Base-by-base conservation (phyloP, 2,329 filamentous ascomycete species). In the Sclerotiophoma versabilis region DNA sequence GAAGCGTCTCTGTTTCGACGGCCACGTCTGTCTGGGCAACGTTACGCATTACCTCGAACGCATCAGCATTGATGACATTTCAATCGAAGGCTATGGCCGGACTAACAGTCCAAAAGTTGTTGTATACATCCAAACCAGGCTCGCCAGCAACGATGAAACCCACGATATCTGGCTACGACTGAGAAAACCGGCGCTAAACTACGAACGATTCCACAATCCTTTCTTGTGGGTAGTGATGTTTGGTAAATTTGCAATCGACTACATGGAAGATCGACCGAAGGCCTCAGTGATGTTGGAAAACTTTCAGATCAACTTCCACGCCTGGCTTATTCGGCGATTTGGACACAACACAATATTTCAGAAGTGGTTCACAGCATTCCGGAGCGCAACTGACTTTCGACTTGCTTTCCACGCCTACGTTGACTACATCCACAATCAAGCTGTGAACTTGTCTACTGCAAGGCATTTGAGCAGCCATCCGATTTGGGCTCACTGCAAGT, bases 151-250 rank as follows among this genome's bases (percentile, higher is more conserved):
- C 0, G 66, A 68, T 10, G 1, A 2, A 0, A 22, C 66, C 14
- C 57, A 69, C 12, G 70, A 79, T 10, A 70, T 91, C 0, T 93
- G 87, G 77, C 95, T 92, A 66, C 80, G 80, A 9, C 72, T 96
- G 1, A 64, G 64, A 1, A 59, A 52, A 1, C 88, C 91, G 0
- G 78, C 85, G 0, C 23, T 58, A 0, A 85, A 87, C 30, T 96
- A 95, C 64, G 58, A 56, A 10, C 75, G 84, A 2, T 92, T 87
- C 62, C 83, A 87, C 54, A 42, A 74, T 0, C 80, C 84, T 0
- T 93, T 92, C 57, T 54, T 87, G 0, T 95, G 90, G 90, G 73
- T 93, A 1, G 87, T 85, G 0, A 81, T 88, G 46, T 76, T 95
- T 0, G 80, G 83, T 0, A 93, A 93, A 66, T 86, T 92, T 63